phyloP scores from a whole-genome alignment of 176 grass and related monocot genomes.

The Oryza glumipatula region DNA sequence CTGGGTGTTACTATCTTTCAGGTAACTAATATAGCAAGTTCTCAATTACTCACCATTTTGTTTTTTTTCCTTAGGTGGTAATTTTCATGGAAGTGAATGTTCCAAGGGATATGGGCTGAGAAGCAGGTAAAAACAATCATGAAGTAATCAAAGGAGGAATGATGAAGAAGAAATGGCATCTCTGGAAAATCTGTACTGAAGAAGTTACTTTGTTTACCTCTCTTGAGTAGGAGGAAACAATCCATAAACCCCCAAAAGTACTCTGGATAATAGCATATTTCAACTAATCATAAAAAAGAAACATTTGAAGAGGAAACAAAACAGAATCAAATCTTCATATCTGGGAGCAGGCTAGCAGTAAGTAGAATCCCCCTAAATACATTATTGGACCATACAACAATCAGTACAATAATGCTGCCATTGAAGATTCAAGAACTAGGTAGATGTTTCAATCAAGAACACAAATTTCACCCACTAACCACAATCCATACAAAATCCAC shows the following conservation, averaged over 20 bases:
- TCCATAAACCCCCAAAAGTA: not conserved
- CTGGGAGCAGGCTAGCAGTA: not conserved
- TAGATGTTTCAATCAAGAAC: not conserved
- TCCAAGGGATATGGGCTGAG: not conserved
- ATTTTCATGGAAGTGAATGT: not conserved
- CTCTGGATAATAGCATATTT: not conserved
- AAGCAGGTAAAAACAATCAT: slow-evolving; percentile 43
- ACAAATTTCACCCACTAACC: not conserved
- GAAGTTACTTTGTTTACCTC: not conserved
- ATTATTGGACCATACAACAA: not conserved
- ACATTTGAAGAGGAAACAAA: not conserved
- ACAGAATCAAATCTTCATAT: not conserved
- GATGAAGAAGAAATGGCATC: not conserved
- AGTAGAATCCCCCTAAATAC: not conserved
- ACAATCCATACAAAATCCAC: not conserved
- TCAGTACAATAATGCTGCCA: not conserved
- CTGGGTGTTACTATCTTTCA: not conserved
- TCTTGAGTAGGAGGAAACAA: not conserved
- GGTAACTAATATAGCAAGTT: not conserved
- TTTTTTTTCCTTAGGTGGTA: not conserved
- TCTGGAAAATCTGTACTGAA: not conserved
- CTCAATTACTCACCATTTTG: not conserved
- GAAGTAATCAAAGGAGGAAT: slow-evolving; percentile 33
- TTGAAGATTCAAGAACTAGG: not conserved
- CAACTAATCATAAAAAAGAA: not conserved